Evolutionary conservation across 192 early-diverging fungal species (phyloP).

Genomic region (Rhizoclosmatium sp.): DNA sequence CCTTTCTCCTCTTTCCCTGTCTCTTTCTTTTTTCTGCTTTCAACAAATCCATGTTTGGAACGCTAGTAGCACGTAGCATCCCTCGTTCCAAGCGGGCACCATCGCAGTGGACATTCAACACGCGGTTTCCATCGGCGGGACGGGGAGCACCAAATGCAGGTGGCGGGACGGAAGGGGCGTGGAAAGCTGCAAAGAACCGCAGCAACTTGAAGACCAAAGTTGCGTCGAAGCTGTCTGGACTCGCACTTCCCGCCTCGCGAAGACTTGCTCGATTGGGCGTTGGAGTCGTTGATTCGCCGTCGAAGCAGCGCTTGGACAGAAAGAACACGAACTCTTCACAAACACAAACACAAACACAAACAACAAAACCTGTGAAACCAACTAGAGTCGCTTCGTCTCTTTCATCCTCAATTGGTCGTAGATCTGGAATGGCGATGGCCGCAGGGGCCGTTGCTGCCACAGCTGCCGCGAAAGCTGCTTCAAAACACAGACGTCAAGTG

Average conservation of each 20-base stretch:
- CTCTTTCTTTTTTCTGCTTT: not conserved
- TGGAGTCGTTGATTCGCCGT: slow-evolving; percentile 2
- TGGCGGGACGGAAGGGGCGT: not conserved
- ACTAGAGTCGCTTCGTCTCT: not conserved
- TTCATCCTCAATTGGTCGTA: not conserved
- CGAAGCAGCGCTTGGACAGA: not conserved
- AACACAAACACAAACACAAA: not conserved
- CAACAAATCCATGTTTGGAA: not conserved
- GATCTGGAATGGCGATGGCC: too few relatives aligned
- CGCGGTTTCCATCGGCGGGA: slow-evolving; percentile 18
- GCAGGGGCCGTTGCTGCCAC: too few relatives aligned
- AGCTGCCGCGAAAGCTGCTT: not conserved
- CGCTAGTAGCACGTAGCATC: not conserved
- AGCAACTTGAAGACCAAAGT: not conserved
- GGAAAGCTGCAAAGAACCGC: not conserved
- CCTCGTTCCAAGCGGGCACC: slow-evolving; percentile 1
- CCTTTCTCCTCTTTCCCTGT: not conserved
- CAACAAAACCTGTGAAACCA: not conserved
- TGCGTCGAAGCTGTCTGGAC: not conserved
- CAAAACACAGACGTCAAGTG: too few relatives aligned
- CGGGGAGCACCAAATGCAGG: not conserved
- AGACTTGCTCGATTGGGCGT: slow-evolving; percentile 20
- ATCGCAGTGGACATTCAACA: slow-evolving; percentile 34
- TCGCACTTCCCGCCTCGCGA: slow-evolving; percentile 29
- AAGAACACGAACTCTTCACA: not conserved